A percentile compares a stretch with the other conserved stretches of the same genome.
These are phyloP conservation scores for Bathelium albidoporum DNA, from an alignment of 495 filamentous ascomycete species.

Conservation along the genomic window DNA sequence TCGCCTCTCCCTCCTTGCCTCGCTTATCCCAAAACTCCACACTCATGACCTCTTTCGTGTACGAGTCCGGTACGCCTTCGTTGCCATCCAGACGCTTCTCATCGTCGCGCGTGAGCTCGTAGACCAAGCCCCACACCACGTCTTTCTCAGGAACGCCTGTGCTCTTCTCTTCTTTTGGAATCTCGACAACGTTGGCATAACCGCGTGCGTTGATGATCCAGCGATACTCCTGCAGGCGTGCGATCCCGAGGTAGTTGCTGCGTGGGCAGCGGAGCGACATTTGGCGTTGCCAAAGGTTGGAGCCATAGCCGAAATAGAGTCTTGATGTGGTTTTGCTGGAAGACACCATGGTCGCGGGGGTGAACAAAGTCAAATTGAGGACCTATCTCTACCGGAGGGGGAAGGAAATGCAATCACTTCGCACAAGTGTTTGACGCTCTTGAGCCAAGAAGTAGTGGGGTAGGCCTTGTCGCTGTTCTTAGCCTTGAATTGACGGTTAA, in stretches of 20 bases:
- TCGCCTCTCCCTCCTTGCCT: slow-evolving; percentile 28
- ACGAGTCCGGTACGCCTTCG: slow-evolving; percentile 50
- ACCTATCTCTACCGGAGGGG: too few species aligned
- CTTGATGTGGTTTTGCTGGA: background rate
- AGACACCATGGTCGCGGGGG: background rate
- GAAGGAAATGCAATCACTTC: too few species aligned
- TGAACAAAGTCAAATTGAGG: too few species aligned
- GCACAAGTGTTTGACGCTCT: too few species aligned
- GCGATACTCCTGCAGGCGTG: slow-evolving; percentile 41
- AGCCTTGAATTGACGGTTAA: too few species aligned
- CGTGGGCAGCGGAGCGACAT: slow-evolving; percentile 53
- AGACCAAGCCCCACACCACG: slow-evolving; percentile 46
- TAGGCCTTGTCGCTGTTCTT: too few species aligned
- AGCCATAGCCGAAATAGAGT: slow-evolving; percentile 66
- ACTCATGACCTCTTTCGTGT: slow-evolving; percentile 36
- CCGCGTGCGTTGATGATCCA: slow-evolving; percentile 60
- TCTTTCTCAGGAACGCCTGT: background rate
- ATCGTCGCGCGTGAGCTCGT: slow-evolving; percentile 35
- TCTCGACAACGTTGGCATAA: slow-evolving; percentile 57
- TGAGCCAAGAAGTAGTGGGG: too few species aligned
- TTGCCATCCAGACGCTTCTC: slow-evolving; percentile 40
- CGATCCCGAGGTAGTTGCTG: slow-evolving; percentile 39
- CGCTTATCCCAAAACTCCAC: slow-evolving; percentile 33
- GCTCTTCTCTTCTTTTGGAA: background rate
- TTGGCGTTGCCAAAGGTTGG: slow-evolving; percentile 57